phyloP scores from a whole-genome alignment of 2,329 filamentous ascomycete species.

The Apiospora malaysiana region DNA sequence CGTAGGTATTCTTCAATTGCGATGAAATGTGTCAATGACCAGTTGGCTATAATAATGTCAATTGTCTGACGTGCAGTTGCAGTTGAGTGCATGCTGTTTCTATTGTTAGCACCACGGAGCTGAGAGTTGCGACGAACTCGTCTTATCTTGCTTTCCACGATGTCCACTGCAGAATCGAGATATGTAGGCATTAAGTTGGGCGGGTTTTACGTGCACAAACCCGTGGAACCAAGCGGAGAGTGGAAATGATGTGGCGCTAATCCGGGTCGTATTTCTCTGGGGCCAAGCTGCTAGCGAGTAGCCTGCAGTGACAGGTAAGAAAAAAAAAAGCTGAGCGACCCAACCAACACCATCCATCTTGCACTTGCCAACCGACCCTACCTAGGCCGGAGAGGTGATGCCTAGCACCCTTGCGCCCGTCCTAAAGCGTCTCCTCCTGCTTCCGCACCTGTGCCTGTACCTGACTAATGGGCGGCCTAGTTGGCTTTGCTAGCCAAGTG shows the following conservation, averaged over 20 bases:
- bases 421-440: background rate
- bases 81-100: background rate
- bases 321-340: conserved; percentile 10
- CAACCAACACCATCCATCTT: background rate
- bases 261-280: conserved; percentile 1
- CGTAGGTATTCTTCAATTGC: background rate
- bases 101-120: background rate
- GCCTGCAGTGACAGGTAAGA: background rate
- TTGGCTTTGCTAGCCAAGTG: background rate
- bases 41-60: background rate
- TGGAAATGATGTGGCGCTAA: conserved; percentile 20
- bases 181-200: background rate
- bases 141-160: conserved; percentile 1
- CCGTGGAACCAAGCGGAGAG: background rate
- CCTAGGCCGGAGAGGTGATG: background rate
- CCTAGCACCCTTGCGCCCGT: background rate
- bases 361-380: no score
- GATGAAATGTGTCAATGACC: no score
- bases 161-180: conserved; percentile 2
- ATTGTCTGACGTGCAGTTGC: background rate
- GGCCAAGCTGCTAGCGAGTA: conserved; percentile 1
- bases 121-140: background rate
- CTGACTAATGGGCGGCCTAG: background rate
- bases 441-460: background rate
- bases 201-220: background rate